Evolutionary conservation across 768 basidiomycete genomes (phyloP).

Genomic region (Suillus luteus): DNA sequence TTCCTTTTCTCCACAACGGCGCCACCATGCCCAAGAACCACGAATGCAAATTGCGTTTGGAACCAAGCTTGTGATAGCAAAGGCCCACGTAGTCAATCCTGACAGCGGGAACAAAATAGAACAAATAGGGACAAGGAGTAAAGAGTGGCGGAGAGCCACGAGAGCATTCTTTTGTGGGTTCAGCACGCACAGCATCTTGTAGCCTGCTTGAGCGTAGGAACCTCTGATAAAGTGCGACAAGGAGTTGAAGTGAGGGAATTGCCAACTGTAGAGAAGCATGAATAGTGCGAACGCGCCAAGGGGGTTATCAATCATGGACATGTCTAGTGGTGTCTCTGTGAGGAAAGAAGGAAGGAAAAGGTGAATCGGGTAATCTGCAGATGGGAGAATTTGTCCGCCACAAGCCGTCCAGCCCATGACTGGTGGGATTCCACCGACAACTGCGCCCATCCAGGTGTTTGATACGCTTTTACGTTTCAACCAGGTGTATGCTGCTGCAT

Average conservation of each 20-base stretch:
- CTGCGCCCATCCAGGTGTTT: slow-evolving; percentile 94
- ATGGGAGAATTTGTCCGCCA: slow-evolving; percentile 75
- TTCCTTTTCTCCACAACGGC: slow-evolving; percentile 67
- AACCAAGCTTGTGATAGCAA: slow-evolving; percentile 72
- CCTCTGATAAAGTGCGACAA: slow-evolving; percentile 85
- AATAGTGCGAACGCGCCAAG: slow-evolving; percentile 81
- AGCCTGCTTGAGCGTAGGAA: slow-evolving; percentile 92
- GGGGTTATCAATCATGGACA: slow-evolving; percentile 71
- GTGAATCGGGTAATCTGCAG: slow-evolving; percentile 56
- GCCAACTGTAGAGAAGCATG: slow-evolving; percentile 91
- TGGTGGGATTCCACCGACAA: slow-evolving; percentile 92
- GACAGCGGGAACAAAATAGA: slow-evolving; percentile 82
- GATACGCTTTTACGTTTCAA: slow-evolving; percentile 78
- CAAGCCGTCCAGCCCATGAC: slow-evolving; percentile 99
- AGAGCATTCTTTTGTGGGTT: slow-evolving; percentile 78
- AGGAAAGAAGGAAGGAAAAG: slow-evolving; percentile 66
- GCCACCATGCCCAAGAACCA: slow-evolving; percentile 78
- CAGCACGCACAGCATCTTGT: slow-evolving; percentile 87
- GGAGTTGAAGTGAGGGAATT: slow-evolving; percentile 97
- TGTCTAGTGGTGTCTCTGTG: slow-evolving; percentile 40
- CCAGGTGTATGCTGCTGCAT: slow-evolving; percentile 91
- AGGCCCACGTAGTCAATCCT: slow-evolving; percentile 90
- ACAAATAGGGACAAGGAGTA: slow-evolving; percentile 76
- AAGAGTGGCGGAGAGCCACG: slow-evolving; percentile 82
- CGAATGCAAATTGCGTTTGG: slow-evolving; percentile 73